Evolutionary conservation across 2,329 filamentous ascomycete genomes (phyloP), one percentile per base, ranked within the genome.

Genomic region (Sporothrix globosa): DNA sequence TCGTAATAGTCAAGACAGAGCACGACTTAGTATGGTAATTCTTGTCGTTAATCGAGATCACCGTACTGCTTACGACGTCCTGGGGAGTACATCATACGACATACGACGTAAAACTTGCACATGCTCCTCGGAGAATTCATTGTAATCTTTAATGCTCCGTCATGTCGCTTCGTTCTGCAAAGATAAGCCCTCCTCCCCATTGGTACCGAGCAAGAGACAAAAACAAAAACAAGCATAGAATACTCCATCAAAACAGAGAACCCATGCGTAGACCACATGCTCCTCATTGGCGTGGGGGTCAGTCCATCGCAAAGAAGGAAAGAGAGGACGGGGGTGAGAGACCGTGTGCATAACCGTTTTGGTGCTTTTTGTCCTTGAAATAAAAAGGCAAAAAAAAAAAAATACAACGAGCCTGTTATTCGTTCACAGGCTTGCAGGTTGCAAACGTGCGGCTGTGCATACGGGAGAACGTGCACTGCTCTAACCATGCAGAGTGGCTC

Each of bases 251-350:
- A 44, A 13, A 44, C 41, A 13, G 14, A 2, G 14, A 4, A 27
- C 11, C 11, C 10, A 14, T 39, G 34, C 58, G 58, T 61, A n/a
- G 58, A 24, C 34, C 58, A n/a, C 39, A 46, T 46, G 58, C 21
- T 46, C 56, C 56, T 61, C 19, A 44, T 21, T 46, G 39, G 58
- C 58, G 58, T 63, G 58, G 58, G 56, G 58, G 58, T 63, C 58
- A 63, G 58, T 3, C 58, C 58, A 61, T 17, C 11, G 39, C 39
- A 27, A 17, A 61, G 10, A n/a, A 24, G 34, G 56, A 61, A 61
- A 14, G 24, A n/a, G 34, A 34, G 56, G 9, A 21, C n/a, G 34
- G n/a, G 56, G n/a, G 56, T 19, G 10, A 30, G 19, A 14, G 56
- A 5, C 56, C 56, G 41, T 34, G 34, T 24, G 34, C n/a, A 61